Evolutionary conservation across 257 asterid genomes (phyloP).

Genomic region (Solanum pimpinellifolium): DNA sequence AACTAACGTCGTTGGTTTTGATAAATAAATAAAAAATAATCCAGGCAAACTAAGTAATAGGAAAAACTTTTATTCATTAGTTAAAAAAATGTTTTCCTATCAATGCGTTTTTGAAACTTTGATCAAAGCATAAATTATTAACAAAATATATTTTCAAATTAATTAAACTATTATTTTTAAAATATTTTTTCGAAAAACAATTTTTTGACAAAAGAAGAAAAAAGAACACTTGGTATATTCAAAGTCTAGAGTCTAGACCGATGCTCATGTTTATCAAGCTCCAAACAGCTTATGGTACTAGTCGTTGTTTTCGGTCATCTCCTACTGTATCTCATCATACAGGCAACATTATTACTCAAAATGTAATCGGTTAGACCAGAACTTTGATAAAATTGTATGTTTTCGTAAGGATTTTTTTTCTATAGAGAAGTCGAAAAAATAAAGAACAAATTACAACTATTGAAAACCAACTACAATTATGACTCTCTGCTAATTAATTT

Average conservation of each 20-base stretch:
- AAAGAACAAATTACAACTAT: neutral
- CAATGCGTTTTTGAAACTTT: neutral
- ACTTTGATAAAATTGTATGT: neutral
- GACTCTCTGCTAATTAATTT: neutral
- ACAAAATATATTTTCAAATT: too few relatives aligned
- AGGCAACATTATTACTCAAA: neutral
- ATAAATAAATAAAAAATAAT: too few relatives aligned
- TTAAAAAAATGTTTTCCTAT: too few relatives aligned
- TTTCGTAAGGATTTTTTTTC: neutral
- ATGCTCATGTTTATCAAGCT: neutral
- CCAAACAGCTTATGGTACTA: neutral
- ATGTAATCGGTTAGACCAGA: neutral
- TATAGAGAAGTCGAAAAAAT: neutral
- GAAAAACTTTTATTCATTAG: neutral
- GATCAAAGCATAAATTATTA: neutral
- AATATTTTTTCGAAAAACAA: neutral
- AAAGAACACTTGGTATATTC: too few relatives aligned
- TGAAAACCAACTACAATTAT: neutral
- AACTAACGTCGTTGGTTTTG: neutral
- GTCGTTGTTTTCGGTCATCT: neutral
- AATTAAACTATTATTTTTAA: too few relatives aligned
- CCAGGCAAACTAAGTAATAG: neutral
- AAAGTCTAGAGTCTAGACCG: neutral
- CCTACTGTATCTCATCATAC: neutral
- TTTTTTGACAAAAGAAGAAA: neutral